Base-by-base conservation (phyloP, 2,329 filamentous ascomycete species). In the Diaporthe australafricana region DNA sequence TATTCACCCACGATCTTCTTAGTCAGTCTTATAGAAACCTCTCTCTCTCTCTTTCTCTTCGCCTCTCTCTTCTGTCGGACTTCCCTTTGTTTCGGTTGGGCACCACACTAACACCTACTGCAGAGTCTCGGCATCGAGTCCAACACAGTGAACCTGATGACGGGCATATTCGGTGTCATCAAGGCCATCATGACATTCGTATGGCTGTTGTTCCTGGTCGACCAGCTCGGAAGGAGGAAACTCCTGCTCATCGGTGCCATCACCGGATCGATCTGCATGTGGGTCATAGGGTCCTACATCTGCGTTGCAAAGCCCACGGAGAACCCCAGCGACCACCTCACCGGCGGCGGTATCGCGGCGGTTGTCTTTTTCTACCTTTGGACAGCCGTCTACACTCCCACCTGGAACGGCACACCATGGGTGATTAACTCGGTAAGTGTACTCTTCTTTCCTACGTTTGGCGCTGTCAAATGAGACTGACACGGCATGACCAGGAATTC, bases 331-430 rank as follows among this genome's bases (percentile, higher is more conserved):
- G 79, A 75, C 12, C 56, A 74, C n/a, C 73, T 81, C 50, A 74
- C 76, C 25, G 63, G 77, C 1, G 81, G 77, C 27, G 90, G 90
- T 20, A 88, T 90, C 70, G 87, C 88, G 0, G 90, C 90, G 45
- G 86, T 92, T 71, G 89, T 91, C 80, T 93, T 94, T 84, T 93
- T 94, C 83, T 94, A 93, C 77, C 85, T 94, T 0, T 94, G 90
- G 89, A 93, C 92, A 0, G 89, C 87, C 0, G 91, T 91, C 80
- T 95, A 94, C 82, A 93, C 91, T 0, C 91, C 89, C 0, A 87
- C 88, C 0, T 93, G 91, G 91, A 93, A 93, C 77, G 91, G 91
- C 2, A 93, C 91, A 0, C 92, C 92, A 0, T 95, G 93, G 93
- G 91, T 95, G 25, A 83, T 93, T 77, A 93, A 93, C 83, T 87